Conservation (phyloP, 2,329 filamentous ascomycete species). For the Neophaeococcomyces mojaviensis region DNA sequence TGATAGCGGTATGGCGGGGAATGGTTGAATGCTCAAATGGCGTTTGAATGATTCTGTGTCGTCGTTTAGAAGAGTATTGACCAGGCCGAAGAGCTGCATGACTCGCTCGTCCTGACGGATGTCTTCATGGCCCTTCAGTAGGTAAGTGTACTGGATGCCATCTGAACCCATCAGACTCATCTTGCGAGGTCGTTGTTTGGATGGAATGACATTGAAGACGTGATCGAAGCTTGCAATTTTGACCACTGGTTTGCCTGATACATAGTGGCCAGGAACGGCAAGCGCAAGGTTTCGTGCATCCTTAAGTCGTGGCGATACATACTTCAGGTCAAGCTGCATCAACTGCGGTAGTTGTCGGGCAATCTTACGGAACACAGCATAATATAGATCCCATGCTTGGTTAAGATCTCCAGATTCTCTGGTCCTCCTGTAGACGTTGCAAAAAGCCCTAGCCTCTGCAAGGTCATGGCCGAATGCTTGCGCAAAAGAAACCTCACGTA, state of each 20-base stretch:
- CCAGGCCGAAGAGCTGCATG: slow-evolving; percentile 97
- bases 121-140: slow-evolving; percentile 98
- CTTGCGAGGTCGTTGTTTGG: slow-evolving; percentile 91
- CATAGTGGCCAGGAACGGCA: slow-evolving; percentile 91
- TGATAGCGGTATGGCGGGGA: slow-evolving; percentile 92
- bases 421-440: slow-evolving; percentile 81
- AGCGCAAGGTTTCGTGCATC: slow-evolving; percentile 78
- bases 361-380: slow-evolving; percentile 95
- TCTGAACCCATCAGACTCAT: slow-evolving; percentile 84
- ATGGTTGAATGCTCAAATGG: slow-evolving; percentile 91
- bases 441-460: slow-evolving; percentile 92
- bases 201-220: slow-evolving; percentile 85
- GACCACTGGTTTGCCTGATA: slow-evolving; percentile 70
- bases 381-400: slow-evolving; percentile 98
- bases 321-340: slow-evolving; percentile 85
- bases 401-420: slow-evolving; percentile 90
- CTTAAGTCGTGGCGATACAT: slow-evolving; percentile 91
- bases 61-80: slow-evolving; percentile 87
- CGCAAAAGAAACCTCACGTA: slow-evolving; percentile 92
- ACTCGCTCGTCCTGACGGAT: slow-evolving; percentile 98
- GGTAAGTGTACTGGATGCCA: slow-evolving; percentile 76
- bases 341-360: slow-evolving; percentile 86
- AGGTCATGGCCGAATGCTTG: slow-evolving; percentile 95
- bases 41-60: slow-evolving; percentile 96
- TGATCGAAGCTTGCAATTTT: slow-evolving; percentile 84